Percentiles rank a stretch among this genome's conserved stretches.
These are phyloP conservation scores for Mucor lusitanicus DNA, from an alignment of 371 early-diverging fungal genomes.

Conservation along the genomic window DNA sequence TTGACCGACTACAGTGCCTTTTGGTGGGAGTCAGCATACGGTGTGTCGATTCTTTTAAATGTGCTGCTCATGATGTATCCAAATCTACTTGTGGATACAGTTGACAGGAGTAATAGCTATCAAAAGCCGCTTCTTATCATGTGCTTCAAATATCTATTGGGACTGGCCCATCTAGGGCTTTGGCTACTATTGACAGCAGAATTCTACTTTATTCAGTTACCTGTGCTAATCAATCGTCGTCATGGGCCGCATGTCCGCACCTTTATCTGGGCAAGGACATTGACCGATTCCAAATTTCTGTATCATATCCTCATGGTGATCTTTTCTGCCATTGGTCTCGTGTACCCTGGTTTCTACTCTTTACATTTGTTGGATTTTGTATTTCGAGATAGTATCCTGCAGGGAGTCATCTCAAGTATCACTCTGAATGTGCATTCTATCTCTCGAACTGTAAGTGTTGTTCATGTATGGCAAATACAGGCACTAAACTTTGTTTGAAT, in stretches of 20 bases:
- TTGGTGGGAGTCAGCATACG: constrained; percentile 58
- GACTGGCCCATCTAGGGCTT: constrained; percentile 34
- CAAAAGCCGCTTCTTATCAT: neutral
- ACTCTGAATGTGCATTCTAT: constrained; percentile 58
- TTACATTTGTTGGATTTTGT: constrained; percentile 59
- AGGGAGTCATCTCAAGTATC: constrained; percentile 62
- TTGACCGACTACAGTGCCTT: constrained; percentile 46
- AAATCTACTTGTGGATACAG: constrained; percentile 1
- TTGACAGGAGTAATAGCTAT: neutral
- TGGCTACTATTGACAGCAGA: constrained; percentile 50
- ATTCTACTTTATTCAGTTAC: constrained; percentile 56
- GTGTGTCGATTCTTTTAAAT: constrained; percentile 43
- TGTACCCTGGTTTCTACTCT: constrained; percentile 47
- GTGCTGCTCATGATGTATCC: constrained; percentile 37
- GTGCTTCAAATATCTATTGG: constrained; percentile 24
- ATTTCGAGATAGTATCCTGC: constrained; percentile 59
- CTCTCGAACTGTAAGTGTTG: constrained; percentile 41
- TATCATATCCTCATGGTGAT: constrained; percentile 46
- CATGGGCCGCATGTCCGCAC: neutral
- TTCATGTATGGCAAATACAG: neutral
- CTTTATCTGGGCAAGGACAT: constrained; percentile 3
- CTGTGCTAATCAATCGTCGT: constrained; percentile 50
- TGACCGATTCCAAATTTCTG: constrained; percentile 33
- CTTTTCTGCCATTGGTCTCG: constrained; percentile 43
- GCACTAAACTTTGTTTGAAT: neutral